Base-by-base conservation (phyloP, 495 filamentous ascomycete genomes). In the Halenospora varia region DNA sequence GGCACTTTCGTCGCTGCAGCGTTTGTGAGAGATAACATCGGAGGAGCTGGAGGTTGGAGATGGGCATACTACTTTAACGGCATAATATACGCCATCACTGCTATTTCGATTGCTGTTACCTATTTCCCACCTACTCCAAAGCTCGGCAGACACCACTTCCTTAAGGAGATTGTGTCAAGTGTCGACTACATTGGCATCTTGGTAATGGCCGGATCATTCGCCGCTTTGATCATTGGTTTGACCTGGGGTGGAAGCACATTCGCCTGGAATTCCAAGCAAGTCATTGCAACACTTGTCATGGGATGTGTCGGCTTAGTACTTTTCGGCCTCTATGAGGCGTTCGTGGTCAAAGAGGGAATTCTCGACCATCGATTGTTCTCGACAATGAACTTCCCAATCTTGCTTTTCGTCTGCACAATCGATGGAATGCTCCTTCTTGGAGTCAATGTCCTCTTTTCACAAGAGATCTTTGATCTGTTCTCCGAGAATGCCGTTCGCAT, bases 241-340 rank as follows among this genome's bases (percentile, higher is more conserved):
- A 85, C 81, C 6, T 83, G 81, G 10, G 82, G 80, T 17, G 83
- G 83, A 0, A 76, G 75, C 4, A 78, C 78, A 48, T 85, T 82
- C 56, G 60, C 73, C 6, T 86, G 82, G 82, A 63, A 80, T 51
- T 85, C 82, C 1, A 67, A 79, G 0, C 70, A 84, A 68, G 76
- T 85, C 13, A 85, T 86, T 45, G 75, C 75, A 35, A 83, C 84
- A 76, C 75, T 87, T 25, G 65, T 67, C 2, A 74, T 83, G 39
- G 80, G 82, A 25, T 68, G 68, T 4, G 65, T 74, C 25, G 67
- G 73, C 0, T 61, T 80, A 15, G 48, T 79, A 42, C 64, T 70
- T 0, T 86, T 84, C 60, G 58, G 78, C n/a, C 61, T 83, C 8
- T 76, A 79, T 52, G 80, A 86, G 50, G 53, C 54, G 8, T 62